Evolutionary conservation across 1,139 yeast genomes (phyloP).

Genomic region (Maudiozyma humilis): DNA sequence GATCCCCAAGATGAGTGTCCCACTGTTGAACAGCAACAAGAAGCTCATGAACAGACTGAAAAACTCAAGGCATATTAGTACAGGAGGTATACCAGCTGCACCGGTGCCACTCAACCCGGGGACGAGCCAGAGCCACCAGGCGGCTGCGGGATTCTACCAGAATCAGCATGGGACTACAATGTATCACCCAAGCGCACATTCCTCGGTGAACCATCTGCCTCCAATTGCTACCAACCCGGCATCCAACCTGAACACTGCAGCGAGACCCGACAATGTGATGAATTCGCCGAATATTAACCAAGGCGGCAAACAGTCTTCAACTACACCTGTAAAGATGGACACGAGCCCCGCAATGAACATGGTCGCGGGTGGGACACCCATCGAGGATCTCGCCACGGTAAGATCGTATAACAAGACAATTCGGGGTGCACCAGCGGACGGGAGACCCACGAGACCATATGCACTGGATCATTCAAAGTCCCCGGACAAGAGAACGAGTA

Average conservation of each 20-base stretch:
- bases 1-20: constrained; percentile 29
- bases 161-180: neutral
- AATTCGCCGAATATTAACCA: constrained; percentile 3
- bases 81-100: constrained; percentile 24
- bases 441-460: constrained; percentile 22
- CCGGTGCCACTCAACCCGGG: neutral
- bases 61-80: constrained; percentile 29
- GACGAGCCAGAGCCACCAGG: neutral
- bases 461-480: constrained; percentile 20
- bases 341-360: neutral
- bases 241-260: constrained; percentile 8
- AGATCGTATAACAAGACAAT: constrained; percentile 14
- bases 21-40: constrained; percentile 25
- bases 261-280: constrained; percentile 9
- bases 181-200: neutral
- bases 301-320: neutral
- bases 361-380: constrained; percentile 3
- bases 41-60: constrained; percentile 27
- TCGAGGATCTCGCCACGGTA: constrained; percentile 20
- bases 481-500: constrained; percentile 24
- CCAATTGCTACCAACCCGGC: constrained; percentile 6
- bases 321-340: neutral
- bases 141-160: constrained; percentile 1
- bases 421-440: constrained; percentile 14
- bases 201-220: constrained; percentile 5